Evolutionary conservation across 495 filamentous ascomycete genomes (phyloP).

Genomic region (Pseudoneurospora amorphoporcata): DNA sequence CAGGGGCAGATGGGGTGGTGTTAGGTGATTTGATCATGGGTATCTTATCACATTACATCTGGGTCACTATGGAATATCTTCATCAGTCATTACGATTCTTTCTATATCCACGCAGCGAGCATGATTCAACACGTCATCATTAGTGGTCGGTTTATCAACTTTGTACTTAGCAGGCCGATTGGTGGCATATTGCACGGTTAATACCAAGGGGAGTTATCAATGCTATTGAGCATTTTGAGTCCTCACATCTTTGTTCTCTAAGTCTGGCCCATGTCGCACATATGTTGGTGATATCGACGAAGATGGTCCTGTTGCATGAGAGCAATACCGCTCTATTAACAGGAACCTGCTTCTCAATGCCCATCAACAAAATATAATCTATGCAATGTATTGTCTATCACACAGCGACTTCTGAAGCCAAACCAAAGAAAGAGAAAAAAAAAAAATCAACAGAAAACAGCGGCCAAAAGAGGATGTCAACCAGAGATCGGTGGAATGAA

Average conservation of each 20-base stretch:
- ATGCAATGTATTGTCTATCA: background rate
- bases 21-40: constrained; percentile 11
- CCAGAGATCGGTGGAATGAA: background rate
- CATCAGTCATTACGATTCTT: background rate
- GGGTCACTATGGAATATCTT: background rate
- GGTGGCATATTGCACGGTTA: background rate
- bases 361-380: background rate
- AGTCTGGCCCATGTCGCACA: background rate
- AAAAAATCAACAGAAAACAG: background rate
- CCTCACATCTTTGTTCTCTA: background rate
- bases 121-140: background rate
- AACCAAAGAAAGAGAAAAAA: background rate
- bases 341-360: no score
- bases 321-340: no score
- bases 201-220: background rate
- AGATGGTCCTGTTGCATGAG: no score
- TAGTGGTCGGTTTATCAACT: background rate
- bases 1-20: constrained; percentile 29
- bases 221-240: background rate
- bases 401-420: background rate
- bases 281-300: no score
- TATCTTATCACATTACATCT: background rate
- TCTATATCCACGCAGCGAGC: background rate
- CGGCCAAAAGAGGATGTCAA: background rate
- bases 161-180: background rate